Evolutionary conservation across 345 rosid species (phyloP).

Genomic region (Arabis hirsuta): DNA sequence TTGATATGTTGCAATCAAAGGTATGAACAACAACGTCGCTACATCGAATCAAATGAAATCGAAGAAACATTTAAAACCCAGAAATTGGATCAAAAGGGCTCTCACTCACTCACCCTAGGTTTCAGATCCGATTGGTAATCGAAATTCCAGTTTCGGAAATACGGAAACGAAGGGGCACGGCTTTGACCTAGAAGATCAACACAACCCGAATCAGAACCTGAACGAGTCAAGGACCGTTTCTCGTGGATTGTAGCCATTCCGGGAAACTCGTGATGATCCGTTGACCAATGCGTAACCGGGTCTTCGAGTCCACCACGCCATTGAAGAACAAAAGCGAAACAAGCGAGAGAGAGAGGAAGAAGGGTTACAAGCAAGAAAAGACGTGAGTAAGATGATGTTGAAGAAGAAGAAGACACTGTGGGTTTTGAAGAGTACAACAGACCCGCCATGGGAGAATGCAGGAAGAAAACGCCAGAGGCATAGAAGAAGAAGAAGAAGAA

Average conservation of each 20-base stretch:
- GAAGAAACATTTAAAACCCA: neutral
- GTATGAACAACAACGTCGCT: neutral
- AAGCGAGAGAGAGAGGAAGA: constrained; percentile 64
- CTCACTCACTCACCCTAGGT: constrained; percentile 75
- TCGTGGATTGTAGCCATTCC: constrained; percentile 52
- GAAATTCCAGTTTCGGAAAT: constrained; percentile 69
- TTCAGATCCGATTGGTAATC: constrained; percentile 66
- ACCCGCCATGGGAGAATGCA: constrained; percentile 60
- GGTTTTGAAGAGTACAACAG: constrained; percentile 37
- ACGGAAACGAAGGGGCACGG: constrained; percentile 66
- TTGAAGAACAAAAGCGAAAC: constrained; percentile 70
- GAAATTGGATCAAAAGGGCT: constrained; percentile 15
- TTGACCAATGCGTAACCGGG: constrained; percentile 48
- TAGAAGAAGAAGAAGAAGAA: neutral
- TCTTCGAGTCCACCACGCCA: constrained; percentile 70
- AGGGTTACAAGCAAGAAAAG: constrained; percentile 58
- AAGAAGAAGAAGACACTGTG: constrained; percentile 34
- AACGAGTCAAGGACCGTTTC: constrained; percentile 19
- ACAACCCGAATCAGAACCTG: constrained; percentile 59
- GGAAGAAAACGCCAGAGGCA: neutral
- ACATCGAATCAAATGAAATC: neutral
- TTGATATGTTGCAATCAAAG: neutral
- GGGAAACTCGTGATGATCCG: constrained; percentile 59
- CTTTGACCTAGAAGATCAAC: constrained; percentile 61
- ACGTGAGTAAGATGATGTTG: constrained; percentile 50